Conservation (phyloP, 169 alveolate species). For the Eimeria praecox region DNA sequence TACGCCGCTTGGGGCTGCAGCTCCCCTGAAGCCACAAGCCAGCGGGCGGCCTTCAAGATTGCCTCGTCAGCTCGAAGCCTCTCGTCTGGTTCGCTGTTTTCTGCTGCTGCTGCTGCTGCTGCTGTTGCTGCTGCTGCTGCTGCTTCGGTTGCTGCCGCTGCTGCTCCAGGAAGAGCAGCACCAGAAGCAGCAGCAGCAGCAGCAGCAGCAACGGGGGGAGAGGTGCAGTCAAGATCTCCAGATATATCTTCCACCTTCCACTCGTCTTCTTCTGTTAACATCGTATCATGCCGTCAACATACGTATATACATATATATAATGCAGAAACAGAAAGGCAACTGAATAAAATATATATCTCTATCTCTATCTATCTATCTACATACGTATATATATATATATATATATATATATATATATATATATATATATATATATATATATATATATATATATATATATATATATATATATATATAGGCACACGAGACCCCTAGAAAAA, state of each 20-base stretch:
- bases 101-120: not conserved
- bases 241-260: not conserved
- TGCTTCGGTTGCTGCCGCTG: not conserved
- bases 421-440: too few species aligned
- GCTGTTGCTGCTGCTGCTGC: not conserved
- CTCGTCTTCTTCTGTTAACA: conserved; percentile 5
- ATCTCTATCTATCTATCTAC: too few species aligned
- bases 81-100: not conserved
- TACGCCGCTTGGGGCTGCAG: conserved; percentile 37
- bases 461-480: not conserved
- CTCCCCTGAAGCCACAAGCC: conserved; percentile 6
- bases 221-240: not conserved
- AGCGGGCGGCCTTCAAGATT: conserved; percentile 30
- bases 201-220: not conserved
- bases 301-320: too few species aligned
- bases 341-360: too few species aligned
- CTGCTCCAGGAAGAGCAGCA: not conserved
- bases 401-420: too few species aligned
- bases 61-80: conserved; percentile 2
- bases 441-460: too few species aligned
- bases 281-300: too few species aligned
- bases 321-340: too few species aligned
- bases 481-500: not conserved
- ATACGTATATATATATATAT: too few species aligned
- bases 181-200: not conserved